These are phyloP conservation scores for Russula olivacea DNA, from an alignment of 768 basidiomycete genomes.

Conservation along the genomic window DNA sequence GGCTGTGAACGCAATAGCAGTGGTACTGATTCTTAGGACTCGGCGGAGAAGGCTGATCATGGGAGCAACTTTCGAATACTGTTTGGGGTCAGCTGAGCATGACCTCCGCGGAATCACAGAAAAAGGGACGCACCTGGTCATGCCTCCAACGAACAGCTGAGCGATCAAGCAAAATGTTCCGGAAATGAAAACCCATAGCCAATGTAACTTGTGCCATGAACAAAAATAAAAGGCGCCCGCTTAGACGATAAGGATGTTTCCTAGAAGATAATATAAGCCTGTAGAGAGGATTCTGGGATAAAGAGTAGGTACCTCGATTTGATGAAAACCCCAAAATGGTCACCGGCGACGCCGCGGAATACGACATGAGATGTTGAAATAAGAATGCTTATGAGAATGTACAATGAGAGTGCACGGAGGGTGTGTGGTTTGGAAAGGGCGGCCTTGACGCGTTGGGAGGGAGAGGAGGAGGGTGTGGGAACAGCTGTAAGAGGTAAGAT, in stretches of 20 bases:
- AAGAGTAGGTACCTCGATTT: slow-evolving; percentile 50
- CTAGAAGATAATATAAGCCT: slow-evolving; percentile 32
- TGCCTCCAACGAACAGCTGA: slow-evolving; percentile 36
- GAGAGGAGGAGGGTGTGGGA: slow-evolving; percentile 47
- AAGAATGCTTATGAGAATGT: slow-evolving; percentile 42
- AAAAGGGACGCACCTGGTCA: not conserved
- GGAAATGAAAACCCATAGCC: slow-evolving; percentile 44
- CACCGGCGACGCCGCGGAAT: slow-evolving; percentile 34
- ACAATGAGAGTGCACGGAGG: slow-evolving; percentile 40
- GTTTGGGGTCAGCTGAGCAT: not conserved
- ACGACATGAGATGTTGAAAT: slow-evolving; percentile 40
- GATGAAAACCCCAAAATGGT: slow-evolving; percentile 51
- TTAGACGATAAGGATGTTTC: slow-evolving; percentile 70
- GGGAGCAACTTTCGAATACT: slow-evolving; percentile 29
- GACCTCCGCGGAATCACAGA: not conserved
- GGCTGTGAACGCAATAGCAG: slow-evolving; percentile 3
- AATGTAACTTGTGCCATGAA: slow-evolving; percentile 46
- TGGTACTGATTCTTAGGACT: slow-evolving; percentile 2
- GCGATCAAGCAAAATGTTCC: slow-evolving; percentile 60
- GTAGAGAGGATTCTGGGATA: not conserved
- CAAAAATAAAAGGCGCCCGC: slow-evolving; percentile 60
- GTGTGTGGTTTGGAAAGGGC: slow-evolving; percentile 46
- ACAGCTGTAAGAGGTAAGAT: slow-evolving; percentile 34
- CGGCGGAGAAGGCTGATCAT: slow-evolving; percentile 20
- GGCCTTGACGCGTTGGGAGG: slow-evolving; percentile 41